Evolutionary conservation across 805 yeast genomes (phyloP).

Genomic region (Hanseniaspora jakobsenii): DNA sequence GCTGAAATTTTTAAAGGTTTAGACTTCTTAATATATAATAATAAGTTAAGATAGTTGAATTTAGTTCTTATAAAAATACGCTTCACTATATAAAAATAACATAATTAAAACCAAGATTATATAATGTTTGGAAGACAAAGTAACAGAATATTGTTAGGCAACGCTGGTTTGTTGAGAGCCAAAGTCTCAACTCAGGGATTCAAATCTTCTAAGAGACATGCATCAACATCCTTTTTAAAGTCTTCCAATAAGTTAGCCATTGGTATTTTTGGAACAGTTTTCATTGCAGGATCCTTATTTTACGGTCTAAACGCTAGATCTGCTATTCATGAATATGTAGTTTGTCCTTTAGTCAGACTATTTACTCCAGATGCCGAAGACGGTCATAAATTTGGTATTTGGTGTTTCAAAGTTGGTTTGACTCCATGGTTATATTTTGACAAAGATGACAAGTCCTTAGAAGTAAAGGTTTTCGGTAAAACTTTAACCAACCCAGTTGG

Average conservation of each 20-base stretch:
- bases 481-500: slow-evolving; percentile 68
- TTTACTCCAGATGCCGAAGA: slow-evolving; percentile 65
- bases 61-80: no score
- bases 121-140: slow-evolving; percentile 11
- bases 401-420: slow-evolving; percentile 54
- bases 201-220: background rate
- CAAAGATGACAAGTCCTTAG: slow-evolving; percentile 38
- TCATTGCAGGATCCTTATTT: slow-evolving; percentile 34
- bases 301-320: slow-evolving; percentile 69
- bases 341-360: slow-evolving; percentile 63
- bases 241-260: slow-evolving; percentile 14
- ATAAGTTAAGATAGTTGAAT: no score
- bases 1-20: no score
- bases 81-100: background rate
- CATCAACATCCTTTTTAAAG: background rate
- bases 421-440: slow-evolving; percentile 50
- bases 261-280: slow-evolving; percentile 23
- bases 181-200: background rate
- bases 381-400: slow-evolving; percentile 69
- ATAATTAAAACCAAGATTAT: background rate
- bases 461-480: slow-evolving; percentile 55
- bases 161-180: background rate
- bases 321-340: slow-evolving; percentile 64
- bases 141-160: background rate
- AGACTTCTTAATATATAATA: no score